These are phyloP conservation scores for Asterella californica DNA, from an alignment of 225 moss, liverwort and hornwort genomes.

Conservation along the genomic window DNA sequence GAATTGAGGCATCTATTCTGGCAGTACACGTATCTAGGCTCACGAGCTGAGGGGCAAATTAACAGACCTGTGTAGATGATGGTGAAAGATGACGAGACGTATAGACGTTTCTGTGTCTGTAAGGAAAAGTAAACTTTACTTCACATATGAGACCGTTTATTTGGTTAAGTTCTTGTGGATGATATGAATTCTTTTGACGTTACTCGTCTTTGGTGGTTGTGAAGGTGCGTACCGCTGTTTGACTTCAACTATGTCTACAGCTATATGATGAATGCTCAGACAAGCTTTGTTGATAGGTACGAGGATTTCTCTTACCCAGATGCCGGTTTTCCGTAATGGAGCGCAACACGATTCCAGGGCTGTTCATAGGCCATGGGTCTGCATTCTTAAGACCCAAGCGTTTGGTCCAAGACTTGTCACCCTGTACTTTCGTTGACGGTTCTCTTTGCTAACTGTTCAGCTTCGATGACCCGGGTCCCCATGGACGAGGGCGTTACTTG, in stretches of 20 bases:
- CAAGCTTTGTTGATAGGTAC: slow-evolving; percentile 39
- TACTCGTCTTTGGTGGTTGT: background rate
- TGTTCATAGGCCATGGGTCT: too few species aligned
- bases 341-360: background rate
- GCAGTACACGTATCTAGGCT: too few species aligned
- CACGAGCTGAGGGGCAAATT: too few species aligned
- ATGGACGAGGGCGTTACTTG: slow-evolving; percentile 41
- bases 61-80: too few species aligned
- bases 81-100: background rate
- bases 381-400: background rate
- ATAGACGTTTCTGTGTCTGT: background rate
- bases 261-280: slow-evolving; percentile 33
- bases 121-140: background rate
- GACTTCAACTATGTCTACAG: slow-evolving; percentile 38
- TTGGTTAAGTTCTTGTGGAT: background rate
- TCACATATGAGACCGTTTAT: background rate
- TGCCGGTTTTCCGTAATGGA: background rate
- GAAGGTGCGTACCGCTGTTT: slow-evolving; percentile 40
- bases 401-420: background rate
- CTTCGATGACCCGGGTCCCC: slow-evolving; percentile 39
- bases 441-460: background rate
- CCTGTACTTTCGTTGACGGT: background rate
- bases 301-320: background rate
- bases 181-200: background rate
- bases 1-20: too few species aligned